These are phyloP conservation scores for Suillus cothurnatus DNA, from an alignment of 768 basidiomycete genomes.

Conservation along the genomic window DNA sequence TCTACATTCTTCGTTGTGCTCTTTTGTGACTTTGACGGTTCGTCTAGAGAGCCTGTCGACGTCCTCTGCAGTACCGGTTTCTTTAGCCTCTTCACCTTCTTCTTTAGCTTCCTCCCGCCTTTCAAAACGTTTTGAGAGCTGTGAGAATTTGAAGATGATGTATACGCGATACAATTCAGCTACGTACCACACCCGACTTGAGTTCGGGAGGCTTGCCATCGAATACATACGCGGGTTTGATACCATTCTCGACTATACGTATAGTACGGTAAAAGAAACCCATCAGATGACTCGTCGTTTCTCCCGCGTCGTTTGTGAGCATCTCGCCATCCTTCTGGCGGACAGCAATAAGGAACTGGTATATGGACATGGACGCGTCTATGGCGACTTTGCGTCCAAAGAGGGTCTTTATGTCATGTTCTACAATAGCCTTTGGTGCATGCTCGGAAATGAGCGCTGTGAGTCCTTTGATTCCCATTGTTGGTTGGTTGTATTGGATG, in stretches of 20 bases:
- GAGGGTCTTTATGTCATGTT: conserved; percentile 95
- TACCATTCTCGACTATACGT: conserved; percentile 97
- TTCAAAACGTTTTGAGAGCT: conserved; percentile 98
- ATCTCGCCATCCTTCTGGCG: conserved; percentile 95
- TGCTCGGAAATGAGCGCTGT: conserved; percentile 88
- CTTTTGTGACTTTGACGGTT: conserved; percentile 91
- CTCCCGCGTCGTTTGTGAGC: conserved; percentile 96
- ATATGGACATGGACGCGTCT: conserved; percentile 97
- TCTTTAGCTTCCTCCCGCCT: conserved; percentile 91
- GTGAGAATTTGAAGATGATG: conserved; percentile 13
- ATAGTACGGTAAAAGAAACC: conserved; percentile 98
- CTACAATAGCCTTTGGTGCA: conserved; percentile 83
- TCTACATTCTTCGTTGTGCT: conserved; percentile 96
- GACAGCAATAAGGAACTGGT: conserved; percentile 98
- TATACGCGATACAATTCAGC: neutral
- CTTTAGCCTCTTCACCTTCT: conserved; percentile 95
- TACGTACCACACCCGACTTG: conserved; percentile 93
- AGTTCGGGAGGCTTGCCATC: conserved; percentile 98
- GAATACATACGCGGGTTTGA: conserved; percentile 97
- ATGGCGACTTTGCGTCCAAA: conserved; percentile 99
- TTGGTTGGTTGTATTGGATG: neutral
- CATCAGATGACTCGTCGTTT: conserved; percentile 98
- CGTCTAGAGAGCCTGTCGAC: conserved; percentile 88
- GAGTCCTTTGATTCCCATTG: conserved; percentile 95
- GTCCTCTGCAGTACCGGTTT: conserved; percentile 92